Evolutionary conservation across 306 rosid genomes (phyloP).

Genomic region (Elaeagnus macrophylla): DNA sequence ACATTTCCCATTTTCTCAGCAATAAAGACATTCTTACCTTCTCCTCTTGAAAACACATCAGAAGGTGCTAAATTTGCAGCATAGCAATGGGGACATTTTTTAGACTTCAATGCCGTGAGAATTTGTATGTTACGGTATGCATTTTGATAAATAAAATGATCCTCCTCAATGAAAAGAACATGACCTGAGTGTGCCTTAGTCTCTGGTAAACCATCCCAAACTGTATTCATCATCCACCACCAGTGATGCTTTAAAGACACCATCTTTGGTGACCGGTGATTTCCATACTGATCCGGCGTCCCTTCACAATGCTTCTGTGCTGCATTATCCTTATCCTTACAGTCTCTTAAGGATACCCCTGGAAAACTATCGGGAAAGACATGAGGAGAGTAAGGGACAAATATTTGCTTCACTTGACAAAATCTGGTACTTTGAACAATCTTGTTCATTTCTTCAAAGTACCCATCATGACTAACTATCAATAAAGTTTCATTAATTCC

Average conservation of each 20-base stretch:
- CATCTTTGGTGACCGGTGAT: conserved; percentile 72
- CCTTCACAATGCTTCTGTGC: conserved; percentile 42
- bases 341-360: conserved; percentile 58
- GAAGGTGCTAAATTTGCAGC: conserved; percentile 92
- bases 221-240: conserved; percentile 99
- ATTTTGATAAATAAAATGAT: conserved; percentile 78
- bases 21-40: conserved; percentile 49
- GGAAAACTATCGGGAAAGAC: conserved; percentile 64
- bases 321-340: conserved; percentile 51
- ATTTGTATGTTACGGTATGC: conserved; percentile 75
- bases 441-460: conserved; percentile 74
- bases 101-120: conserved; percentile 53
- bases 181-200: conserved; percentile 52
- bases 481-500: conserved; percentile 84
- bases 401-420: conserved; percentile 88
- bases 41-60: conserved; percentile 89
- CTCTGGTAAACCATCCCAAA: conserved; percentile 90
- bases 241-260: conserved; percentile 96
- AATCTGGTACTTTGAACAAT: conserved; percentile 53
- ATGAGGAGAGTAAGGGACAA: conserved; percentile 86
- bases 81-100: conserved; percentile 76
- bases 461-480: conserved; percentile 89
- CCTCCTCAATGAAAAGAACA: conserved; percentile 89
- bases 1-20: conserved; percentile 98
- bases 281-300: conserved; percentile 84